Evolutionary conservation across 2,329 filamentous ascomycete genomes (phyloP).

Genomic region (Phoma sp.): DNA sequence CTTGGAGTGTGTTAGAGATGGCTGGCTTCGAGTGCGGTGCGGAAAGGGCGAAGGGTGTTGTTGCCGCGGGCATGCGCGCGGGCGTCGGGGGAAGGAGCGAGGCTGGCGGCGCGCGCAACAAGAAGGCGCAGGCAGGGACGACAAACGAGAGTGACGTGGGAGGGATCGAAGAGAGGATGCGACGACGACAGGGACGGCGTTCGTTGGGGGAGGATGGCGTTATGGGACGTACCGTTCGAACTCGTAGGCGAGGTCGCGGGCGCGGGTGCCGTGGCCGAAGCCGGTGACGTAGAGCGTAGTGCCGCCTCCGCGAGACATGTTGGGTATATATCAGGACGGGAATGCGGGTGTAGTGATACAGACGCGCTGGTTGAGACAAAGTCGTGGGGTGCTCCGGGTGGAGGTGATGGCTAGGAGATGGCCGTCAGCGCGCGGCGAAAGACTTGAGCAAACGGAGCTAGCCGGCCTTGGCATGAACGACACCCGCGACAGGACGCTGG

Average conservation of each 20-base stretch:
- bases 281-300: constrained; percentile 98
- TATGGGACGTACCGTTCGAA: constrained; percentile 98
- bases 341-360: constrained; percentile 18
- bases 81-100: constrained; percentile 8
- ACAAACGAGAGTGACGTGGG: constrained; percentile 4
- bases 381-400: constrained; percentile 14
- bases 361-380: constrained; percentile 22
- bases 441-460: constrained; percentile 15
- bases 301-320: constrained; percentile 89
- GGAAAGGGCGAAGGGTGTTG: constrained; percentile 35
- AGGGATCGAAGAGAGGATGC: constrained; percentile 46
- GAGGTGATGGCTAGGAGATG: constrained; percentile 24
- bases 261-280: constrained; percentile 98
- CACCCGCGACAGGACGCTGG: constrained; percentile 6
- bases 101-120: constrained; percentile 4
- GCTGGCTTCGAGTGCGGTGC: constrained; percentile 21
- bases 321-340: constrained; percentile 22
- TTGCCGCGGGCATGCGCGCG: constrained; percentile 12
- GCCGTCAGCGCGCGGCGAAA: constrained; percentile 20
- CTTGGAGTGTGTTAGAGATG: constrained; percentile 65
- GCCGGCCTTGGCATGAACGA: constrained; percentile 9
- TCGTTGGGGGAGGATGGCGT: constrained; percentile 45
- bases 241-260: constrained; percentile 99
- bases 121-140: neutral
- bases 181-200: constrained; percentile 46